Evolutionary conservation across 257 asterid species (phyloP).

Genomic region (Verbena officinalis): DNA sequence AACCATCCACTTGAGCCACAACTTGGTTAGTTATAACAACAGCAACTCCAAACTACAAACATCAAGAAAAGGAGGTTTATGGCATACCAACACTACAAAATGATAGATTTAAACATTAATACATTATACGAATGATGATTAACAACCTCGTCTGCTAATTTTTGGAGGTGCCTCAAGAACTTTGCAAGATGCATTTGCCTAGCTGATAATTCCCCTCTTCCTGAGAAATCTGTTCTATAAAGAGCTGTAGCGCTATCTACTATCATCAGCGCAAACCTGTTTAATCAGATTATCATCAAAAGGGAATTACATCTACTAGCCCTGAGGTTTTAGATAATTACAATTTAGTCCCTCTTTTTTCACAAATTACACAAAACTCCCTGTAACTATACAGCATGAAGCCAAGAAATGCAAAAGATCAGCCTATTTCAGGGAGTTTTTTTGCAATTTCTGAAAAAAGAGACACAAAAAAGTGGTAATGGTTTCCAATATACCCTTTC

Average conservation of each 20-base stretch:
- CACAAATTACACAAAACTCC: too few relatives aligned
- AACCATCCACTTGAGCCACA: constrained; percentile 98
- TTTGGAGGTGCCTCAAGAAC: constrained; percentile 95
- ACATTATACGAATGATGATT: neutral
- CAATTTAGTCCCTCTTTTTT: too few relatives aligned
- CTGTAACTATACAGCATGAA: too few relatives aligned
- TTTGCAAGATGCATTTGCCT: constrained; percentile 99
- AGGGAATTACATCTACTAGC: too few relatives aligned
- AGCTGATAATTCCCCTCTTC: constrained; percentile 94
- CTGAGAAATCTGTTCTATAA: constrained; percentile 93
- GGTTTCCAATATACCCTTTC: too few relatives aligned
- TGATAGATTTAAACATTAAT: neutral
- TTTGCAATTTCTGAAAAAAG: too few relatives aligned
- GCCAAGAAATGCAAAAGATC: too few relatives aligned
- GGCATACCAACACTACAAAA: neutral
- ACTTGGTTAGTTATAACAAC: constrained; percentile 98
- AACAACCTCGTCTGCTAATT: constrained; percentile 88
- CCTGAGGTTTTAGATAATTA: too few relatives aligned
- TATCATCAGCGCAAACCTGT: constrained; percentile 93
- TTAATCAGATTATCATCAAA: too few relatives aligned
- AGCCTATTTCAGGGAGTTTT: too few relatives aligned
- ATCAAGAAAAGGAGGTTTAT: neutral
- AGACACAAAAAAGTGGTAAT: too few relatives aligned
- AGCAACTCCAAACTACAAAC: constrained; percentile 83
- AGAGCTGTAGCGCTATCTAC: constrained; percentile 98